These are phyloP conservation scores for Harringtonia aguacate DNA, from an alignment of 2,329 filamentous ascomycete species.

Conservation along the genomic window DNA sequence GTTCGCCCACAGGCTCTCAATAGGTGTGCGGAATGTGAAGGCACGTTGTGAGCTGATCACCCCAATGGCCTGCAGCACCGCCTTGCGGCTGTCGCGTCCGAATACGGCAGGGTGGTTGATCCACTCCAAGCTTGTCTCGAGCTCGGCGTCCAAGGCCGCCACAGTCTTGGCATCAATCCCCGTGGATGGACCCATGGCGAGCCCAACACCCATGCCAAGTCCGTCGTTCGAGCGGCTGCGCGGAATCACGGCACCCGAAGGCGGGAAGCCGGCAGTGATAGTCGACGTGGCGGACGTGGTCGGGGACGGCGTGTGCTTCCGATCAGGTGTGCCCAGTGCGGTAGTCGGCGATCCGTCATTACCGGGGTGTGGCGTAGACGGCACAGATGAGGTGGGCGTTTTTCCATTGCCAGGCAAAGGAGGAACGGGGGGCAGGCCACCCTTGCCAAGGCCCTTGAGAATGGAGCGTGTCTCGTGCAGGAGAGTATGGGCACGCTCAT, in stretches of 20 bases:
- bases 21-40: slow-evolving; percentile 84
- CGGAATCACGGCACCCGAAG: slow-evolving; percentile 28
- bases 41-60: slow-evolving; percentile 91
- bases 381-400: slow-evolving; percentile 28
- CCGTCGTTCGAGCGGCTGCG: slow-evolving; percentile 45
- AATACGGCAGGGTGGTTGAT: slow-evolving; percentile 96
- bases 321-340: slow-evolving; percentile 34
- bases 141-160: slow-evolving; percentile 76
- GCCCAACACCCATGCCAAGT: slow-evolving; percentile 41
- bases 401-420: slow-evolving; percentile 34
- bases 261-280: slow-evolving; percentile 25
- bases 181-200: slow-evolving; percentile 37
- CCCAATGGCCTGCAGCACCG: slow-evolving; percentile 89
- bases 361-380: slow-evolving; percentile 37
- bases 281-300: slow-evolving; percentile 37
- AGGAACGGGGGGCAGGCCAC: slow-evolving; percentile 81
- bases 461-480: slow-evolving; percentile 91
- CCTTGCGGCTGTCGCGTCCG: slow-evolving; percentile 85
- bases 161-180: slow-evolving; percentile 82
- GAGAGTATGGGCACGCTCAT: slow-evolving; percentile 87
- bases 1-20: slow-evolving; percentile 81
- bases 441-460: slow-evolving; percentile 90
- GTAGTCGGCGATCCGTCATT: slow-evolving; percentile 32
- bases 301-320: slow-evolving; percentile 45
- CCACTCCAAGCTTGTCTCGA: slow-evolving; percentile 89